phyloP scores from a whole-genome alignment of 495 filamentous ascomycete species.

The Penicillium paradoxum region DNA sequence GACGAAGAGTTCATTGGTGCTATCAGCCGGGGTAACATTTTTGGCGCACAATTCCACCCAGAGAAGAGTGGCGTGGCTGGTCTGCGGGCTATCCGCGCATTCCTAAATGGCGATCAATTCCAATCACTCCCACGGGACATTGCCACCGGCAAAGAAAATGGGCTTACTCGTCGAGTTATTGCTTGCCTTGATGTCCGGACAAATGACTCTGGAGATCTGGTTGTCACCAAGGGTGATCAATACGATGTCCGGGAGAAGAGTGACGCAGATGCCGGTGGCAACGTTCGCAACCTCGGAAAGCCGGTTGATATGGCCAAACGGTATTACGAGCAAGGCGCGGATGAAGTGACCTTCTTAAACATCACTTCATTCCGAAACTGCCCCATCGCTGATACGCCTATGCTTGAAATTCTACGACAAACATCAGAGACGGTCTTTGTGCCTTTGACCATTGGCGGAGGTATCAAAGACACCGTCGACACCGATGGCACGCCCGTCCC shows the following conservation, averaged over 20 bases:
- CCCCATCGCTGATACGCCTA: slow-evolving; percentile 83
- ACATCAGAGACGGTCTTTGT: slow-evolving; percentile 94
- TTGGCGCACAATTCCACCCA: slow-evolving; percentile 95
- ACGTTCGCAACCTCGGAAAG: slow-evolving; percentile 91
- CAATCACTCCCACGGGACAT: slow-evolving; percentile 33
- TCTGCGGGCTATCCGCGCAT: slow-evolving; percentile 75
- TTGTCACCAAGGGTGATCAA: slow-evolving; percentile 97
- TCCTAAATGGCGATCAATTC: slow-evolving; percentile 62
- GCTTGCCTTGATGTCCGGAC: slow-evolving; percentile 94
- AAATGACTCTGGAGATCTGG: slow-evolving; percentile 93
- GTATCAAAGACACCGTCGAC: slow-evolving; percentile 87
- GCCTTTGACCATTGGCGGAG: slow-evolving; percentile 92
- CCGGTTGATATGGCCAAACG: slow-evolving; percentile 89
- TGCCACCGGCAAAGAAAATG: slow-evolving; percentile 42
- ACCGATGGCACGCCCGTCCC: slow-evolving; percentile 80
- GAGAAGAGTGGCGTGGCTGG: slow-evolving; percentile 95
- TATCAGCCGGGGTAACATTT: slow-evolving; percentile 72
- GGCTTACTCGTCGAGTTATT: slow-evolving; percentile 84
- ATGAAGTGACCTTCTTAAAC: slow-evolving; percentile 96
- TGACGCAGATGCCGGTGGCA: slow-evolving; percentile 51
- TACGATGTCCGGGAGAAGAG: slow-evolving; percentile 98
- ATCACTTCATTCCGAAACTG: slow-evolving; percentile 97
- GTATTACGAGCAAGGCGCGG: slow-evolving; percentile 95
- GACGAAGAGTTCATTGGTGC: slow-evolving; percentile 89
- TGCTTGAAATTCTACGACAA: slow-evolving; percentile 85